Base-by-base conservation (phyloP, 1,139 yeast genomes). In the Pneumocystis carinii region DNA sequence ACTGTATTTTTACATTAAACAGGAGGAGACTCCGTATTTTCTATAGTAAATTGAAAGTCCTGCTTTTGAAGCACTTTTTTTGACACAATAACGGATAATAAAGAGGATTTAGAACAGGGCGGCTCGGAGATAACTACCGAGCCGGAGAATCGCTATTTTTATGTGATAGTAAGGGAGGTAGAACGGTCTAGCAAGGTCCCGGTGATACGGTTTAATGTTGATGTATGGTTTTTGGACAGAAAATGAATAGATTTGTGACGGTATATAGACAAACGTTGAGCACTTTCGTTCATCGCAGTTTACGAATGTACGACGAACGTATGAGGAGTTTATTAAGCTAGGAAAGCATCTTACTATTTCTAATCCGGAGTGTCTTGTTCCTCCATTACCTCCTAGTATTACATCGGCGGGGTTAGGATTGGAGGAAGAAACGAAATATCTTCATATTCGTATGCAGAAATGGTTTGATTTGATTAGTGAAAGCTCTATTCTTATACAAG, bases 301-400 rank as follows among this genome's bases (percentile, higher is more conserved):
- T 72, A 83, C 84, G 65, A 92, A 86, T 65, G 77, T 92, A 29
- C 82, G 96, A 67, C 81, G 97, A 65, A 86, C 96, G 0, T 87
- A 82, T 70, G 80, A 80, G 66, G 99, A 92, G 72, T 79, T 90
- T 67, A 81, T 81, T 59, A 82, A 83, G 68, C 83, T 94, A 70
- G 88, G 87, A 75, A 84, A 83, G 69, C 92, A 86, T 71, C 77
- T 90, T 68, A 82, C 84, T 65, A 83, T 85, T 29, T 87, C 95
- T 56, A 86, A 89, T 69, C 84, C 94, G 41, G 98, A 92, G 73
- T 90, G 94, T 66, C 90, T 92, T 75, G 92, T 94, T 3, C 97
- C 98, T 0, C 84, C 94, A 1, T 77, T 92, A 55, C 97, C 97
- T 0, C 77, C 79, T 56, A 78, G 92, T 0, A 78, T 77, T 5